Evolutionary conservation across 1,284 basidiomycete species (phyloP).

Genomic region (Singerocomus inundabilis): DNA sequence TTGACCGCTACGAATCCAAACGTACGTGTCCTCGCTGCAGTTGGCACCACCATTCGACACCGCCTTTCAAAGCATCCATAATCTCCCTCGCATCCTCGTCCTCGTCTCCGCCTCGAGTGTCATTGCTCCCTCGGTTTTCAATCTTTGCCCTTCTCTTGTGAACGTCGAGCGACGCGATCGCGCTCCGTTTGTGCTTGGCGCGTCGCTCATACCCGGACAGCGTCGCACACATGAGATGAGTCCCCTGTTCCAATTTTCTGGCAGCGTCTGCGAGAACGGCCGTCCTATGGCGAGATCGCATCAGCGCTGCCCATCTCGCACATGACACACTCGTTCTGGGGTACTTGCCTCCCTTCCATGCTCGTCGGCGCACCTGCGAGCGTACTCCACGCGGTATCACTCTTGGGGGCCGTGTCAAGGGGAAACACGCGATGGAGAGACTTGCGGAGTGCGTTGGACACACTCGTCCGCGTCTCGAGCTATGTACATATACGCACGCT

Average conservation of each 20-base stretch:
- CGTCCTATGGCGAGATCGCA: slow-evolving; percentile 7
- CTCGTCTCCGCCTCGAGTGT: background rate
- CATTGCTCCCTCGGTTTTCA: background rate
- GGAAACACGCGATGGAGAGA: slow-evolving; percentile 37
- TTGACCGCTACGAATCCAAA: background rate
- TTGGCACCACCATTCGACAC: slow-evolving; percentile 16
- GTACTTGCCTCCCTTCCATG: background rate
- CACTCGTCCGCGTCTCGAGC: slow-evolving; percentile 33
- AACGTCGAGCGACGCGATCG: slow-evolving; percentile 11
- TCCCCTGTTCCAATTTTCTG: slow-evolving; percentile 26
- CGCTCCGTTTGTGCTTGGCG: slow-evolving; percentile 2
- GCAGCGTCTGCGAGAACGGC: slow-evolving; percentile 26
- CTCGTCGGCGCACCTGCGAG: slow-evolving; percentile 14
- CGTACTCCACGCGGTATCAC: slow-evolving; percentile 9
- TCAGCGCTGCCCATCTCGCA: background rate
- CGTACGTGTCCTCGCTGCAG: background rate
- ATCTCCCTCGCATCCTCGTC: slow-evolving; percentile 16
- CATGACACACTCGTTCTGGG: too few species aligned
- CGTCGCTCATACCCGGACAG: slow-evolving; percentile 23
- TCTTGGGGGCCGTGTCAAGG: slow-evolving; percentile 8
- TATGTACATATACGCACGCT: slow-evolving; percentile 6
- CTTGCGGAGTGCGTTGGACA: slow-evolving; percentile 33
- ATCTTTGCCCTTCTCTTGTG: background rate
- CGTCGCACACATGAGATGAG: slow-evolving; percentile 33
- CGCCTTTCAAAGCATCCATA: slow-evolving; percentile 11